A percentile compares a stretch with the other conserved stretches of the same genome.
Conservation (phyloP, 2,329 filamentous ascomycete genomes). For the Thelonectria blattea region DNA sequence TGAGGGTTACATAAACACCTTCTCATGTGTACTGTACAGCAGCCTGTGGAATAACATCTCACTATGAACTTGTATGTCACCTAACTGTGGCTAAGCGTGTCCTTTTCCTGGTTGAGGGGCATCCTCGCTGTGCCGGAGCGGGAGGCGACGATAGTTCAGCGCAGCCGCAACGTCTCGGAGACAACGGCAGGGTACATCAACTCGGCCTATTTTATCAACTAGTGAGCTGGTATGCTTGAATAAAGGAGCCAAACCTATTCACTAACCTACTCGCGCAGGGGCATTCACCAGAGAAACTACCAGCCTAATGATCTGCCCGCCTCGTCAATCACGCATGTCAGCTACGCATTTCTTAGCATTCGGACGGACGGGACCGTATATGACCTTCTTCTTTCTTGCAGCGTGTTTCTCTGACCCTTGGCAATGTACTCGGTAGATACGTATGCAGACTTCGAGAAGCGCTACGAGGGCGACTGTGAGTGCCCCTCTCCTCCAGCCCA, state of each 20-base stretch:
- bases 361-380: conserved; percentile 72
- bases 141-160: not conserved
- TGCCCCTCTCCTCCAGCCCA: not conserved
- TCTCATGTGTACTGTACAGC: no score
- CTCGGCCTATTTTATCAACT: not conserved
- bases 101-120: not conserved
- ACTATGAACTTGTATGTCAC: not conserved
- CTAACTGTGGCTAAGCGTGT: not conserved
- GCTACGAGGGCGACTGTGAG: conserved; percentile 30
- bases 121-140: not conserved
- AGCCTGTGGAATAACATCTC: not conserved
- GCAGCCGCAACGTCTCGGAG: not conserved
- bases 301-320: conserved; percentile 73
- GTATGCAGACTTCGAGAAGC: conserved; percentile 30
- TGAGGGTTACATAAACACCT: no score
- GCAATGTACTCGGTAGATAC: conserved; percentile 25
- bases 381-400: conserved; percentile 26
- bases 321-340: conserved; percentile 73
- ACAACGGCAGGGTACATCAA: not conserved
- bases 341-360: conserved; percentile 84
- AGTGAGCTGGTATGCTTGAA: not conserved
- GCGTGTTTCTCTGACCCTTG: not conserved
- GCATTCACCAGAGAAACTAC: conserved; percentile 76
- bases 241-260: not conserved
- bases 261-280: conserved; percentile 48